Conservation (phyloP, 164 flowering plant species). For the Berberis thunbergii region DNA sequence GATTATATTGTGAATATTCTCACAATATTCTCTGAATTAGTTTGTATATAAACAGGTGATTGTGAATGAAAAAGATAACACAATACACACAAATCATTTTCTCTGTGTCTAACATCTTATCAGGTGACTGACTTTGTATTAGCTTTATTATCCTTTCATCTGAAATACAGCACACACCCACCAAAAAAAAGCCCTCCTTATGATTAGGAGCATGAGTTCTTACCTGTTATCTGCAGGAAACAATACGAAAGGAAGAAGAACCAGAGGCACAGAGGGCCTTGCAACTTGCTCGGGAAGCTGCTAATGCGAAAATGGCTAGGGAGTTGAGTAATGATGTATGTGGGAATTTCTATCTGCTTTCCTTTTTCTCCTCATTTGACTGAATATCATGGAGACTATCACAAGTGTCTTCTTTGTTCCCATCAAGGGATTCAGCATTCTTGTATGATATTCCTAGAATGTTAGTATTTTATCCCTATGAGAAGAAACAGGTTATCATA, state of each 20-base stretch:
- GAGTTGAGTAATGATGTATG: slow-evolving; percentile 65
- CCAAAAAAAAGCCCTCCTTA: no score
- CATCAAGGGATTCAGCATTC: background rate
- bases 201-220: background rate
- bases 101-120: no score
- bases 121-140: background rate
- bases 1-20: no score
- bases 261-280: slow-evolving; percentile 51
- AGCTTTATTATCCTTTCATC: no score
- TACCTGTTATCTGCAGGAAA: slow-evolving; percentile 41
- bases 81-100: no score
- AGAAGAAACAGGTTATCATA: background rate
- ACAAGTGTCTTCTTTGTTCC: background rate
- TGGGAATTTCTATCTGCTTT: background rate
- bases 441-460: background rate
- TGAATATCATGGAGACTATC: background rate
- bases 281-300: slow-evolving; percentile 76
- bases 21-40: no score
- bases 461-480: background rate
- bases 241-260: slow-evolving; percentile 63
- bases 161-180: no score
- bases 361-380: background rate
- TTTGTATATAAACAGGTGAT: no score
- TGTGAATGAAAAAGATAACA: no score
- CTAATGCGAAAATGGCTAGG: slow-evolving; percentile 59